These are phyloP conservation scores for Cladosporium sp. DNA, from an alignment of 2,329 filamentous ascomycete species.

Conservation along the genomic window DNA sequence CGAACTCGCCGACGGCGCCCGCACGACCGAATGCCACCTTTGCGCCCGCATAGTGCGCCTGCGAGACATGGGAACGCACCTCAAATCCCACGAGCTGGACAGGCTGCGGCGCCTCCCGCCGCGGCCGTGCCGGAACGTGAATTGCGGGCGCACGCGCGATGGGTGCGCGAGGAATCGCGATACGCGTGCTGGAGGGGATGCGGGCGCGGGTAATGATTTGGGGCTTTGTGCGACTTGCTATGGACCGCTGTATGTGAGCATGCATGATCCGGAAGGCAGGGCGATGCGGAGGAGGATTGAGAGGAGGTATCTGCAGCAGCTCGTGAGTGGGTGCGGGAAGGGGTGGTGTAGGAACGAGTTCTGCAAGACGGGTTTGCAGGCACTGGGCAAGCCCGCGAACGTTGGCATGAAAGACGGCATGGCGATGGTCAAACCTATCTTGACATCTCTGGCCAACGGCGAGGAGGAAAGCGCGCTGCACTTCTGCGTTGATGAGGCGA, in stretches of 20 bases:
- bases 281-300: conserved; percentile 81
- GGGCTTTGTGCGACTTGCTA: conserved; percentile 87
- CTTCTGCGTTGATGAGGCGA: conserved; percentile 84
- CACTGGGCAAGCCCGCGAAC: conserved; percentile 51
- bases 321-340: conserved; percentile 83
- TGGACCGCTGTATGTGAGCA: conserved; percentile 82
- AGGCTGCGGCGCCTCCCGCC: conserved; percentile 67
- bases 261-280: conserved; percentile 87
- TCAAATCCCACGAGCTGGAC: conserved; percentile 86
- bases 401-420: conserved; percentile 67
- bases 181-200: conserved; percentile 55
- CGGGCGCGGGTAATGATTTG: conserved; percentile 68
- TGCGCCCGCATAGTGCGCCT: conserved; percentile 87
- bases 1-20: conserved; percentile 81
- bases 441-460: conserved; percentile 51
- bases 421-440: conserved; percentile 66
- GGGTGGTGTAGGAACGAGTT: conserved; percentile 77
- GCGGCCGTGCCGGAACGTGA: conserved; percentile 70
- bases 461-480: conserved; percentile 54
- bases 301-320: conserved; percentile 76
- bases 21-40: conserved; percentile 93
- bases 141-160: conserved; percentile 79
- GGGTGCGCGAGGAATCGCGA: conserved; percentile 65
- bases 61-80: conserved; percentile 86
- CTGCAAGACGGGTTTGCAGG: conserved; percentile 76